Base-by-base conservation (phyloP, 176 grass and related monocot species). In the Ensete ventricosum region DNA sequence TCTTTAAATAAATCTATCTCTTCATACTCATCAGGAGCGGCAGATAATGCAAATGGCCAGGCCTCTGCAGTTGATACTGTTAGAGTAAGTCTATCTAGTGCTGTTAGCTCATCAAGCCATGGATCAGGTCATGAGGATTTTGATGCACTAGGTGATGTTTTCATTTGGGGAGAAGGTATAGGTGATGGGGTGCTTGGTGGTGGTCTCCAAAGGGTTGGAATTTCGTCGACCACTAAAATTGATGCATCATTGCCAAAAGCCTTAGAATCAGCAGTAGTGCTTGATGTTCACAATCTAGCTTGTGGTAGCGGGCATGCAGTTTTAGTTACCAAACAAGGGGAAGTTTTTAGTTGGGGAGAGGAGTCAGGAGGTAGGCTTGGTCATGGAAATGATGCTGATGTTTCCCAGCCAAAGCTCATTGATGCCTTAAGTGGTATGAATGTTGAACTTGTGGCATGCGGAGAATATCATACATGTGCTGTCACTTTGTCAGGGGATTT, bases 401-500 rank as follows among this genome's bases (percentile, higher is more conserved):
- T 87, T 74, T 72, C 80, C 54, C 87, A 88, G 26, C 91, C 87
- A 52, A 90, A 90, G 75, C 91, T 87, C 21, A 81, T 94, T 69
- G 76, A 58, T 29, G 66, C 70, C 73, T 79, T 90, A 76, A 78
- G 66, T 73, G 80, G 80, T 73, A 57, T 68, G 55, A 90, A 74
- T 71, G 74, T 94, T 66, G 87, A 94, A 53, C 78, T 73, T 3
- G 78, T 84, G 43, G 82, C 87, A 53, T 94, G 91, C 0, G 87
- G 87, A 8, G 91, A 94, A 65, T 94, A 81, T 74, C 91, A 94
- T 87, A 90, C 87, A 10, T 90, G 85, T 81, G 87, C 85, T 60
- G 87, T 94, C 50, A 84, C 87, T 64, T 67, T 79, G 50, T 88
- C 80, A 66, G 91, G 85, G 26, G 91, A 94, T 75, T 85, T 94